phyloP scores from a whole-genome alignment of 345 rosid genomes.

The Raphanus sativus region DNA sequence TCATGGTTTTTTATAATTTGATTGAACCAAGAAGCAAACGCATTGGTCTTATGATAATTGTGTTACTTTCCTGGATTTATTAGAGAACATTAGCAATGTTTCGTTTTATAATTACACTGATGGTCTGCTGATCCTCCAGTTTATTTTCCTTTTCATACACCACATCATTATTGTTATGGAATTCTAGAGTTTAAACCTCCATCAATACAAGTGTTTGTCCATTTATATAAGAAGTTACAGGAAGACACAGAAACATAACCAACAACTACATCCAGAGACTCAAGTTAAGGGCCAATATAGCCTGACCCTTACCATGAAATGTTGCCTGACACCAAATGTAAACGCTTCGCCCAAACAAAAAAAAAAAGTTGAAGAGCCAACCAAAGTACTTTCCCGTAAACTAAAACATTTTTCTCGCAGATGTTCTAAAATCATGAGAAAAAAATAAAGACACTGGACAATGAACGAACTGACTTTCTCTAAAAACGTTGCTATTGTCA shows the following conservation, averaged over 20 bases:
- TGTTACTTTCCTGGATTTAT: background rate
- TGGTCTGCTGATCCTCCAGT: too few relatives aligned
- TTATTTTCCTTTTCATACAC: background rate
- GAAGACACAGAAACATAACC: too few relatives aligned
- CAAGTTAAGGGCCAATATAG: conserved; percentile 71
- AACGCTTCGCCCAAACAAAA: conserved; percentile 29
- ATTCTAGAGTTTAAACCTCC: too few relatives aligned
- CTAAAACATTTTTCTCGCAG: background rate
- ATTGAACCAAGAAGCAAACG: background rate
- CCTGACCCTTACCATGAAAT: conserved; percentile 92
- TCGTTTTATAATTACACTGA: too few relatives aligned
- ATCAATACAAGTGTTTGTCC: too few relatives aligned
- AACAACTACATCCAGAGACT: too few relatives aligned
- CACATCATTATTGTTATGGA: background rate
- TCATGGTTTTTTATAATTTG: conserved; percentile 17
- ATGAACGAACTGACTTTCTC: conserved; percentile 5
- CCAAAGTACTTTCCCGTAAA: background rate
- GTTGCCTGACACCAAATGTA: conserved; percentile 65
- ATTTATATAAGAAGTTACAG: too few relatives aligned
- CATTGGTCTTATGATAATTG: conserved; percentile 20
- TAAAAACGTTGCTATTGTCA: conserved; percentile 8
- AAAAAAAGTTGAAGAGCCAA: background rate
- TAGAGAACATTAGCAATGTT: too few relatives aligned
- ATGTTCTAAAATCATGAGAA: background rate
- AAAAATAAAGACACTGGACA: conserved; percentile 19